Conservation (phyloP, 2,329 filamentous ascomycete species). For the Fusarium phyllophilum region DNA sequence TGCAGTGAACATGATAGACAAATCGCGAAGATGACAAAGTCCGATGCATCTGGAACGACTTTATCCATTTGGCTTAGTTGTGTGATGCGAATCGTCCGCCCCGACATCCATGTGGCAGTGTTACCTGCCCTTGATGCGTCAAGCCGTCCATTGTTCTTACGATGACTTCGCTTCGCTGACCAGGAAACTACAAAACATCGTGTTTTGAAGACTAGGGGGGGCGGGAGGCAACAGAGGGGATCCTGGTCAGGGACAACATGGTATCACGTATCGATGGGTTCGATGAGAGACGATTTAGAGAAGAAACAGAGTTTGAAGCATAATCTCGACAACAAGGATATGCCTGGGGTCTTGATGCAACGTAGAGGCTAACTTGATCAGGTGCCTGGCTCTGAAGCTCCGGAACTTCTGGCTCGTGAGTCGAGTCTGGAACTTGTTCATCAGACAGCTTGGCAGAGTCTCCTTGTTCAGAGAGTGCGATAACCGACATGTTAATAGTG, state of each 20-base stretch:
- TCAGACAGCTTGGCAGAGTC: background rate
- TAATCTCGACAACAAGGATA: conserved; percentile 1
- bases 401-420: background rate
- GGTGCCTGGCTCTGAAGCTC: background rate
- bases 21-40: background rate
- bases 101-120: conserved; percentile 2
- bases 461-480: background rate
- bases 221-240: background rate
- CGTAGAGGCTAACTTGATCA: background rate
- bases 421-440: background rate
- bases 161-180: background rate
- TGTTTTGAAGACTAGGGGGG: background rate
- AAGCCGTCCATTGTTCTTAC: background rate
- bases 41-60: background rate
- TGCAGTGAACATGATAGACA: background rate
- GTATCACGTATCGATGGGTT: background rate
- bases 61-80: background rate
- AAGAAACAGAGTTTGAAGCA: conserved; percentile 5
- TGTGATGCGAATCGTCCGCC: background rate
- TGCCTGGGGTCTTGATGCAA: background rate
- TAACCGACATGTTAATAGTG: background rate
- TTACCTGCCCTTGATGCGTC: background rate
- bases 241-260: background rate
- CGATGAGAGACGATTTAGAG: background rate
- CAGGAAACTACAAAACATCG: background rate